Base-by-base conservation (phyloP, 257 asterid genomes). In the Leonotis leonurus region DNA sequence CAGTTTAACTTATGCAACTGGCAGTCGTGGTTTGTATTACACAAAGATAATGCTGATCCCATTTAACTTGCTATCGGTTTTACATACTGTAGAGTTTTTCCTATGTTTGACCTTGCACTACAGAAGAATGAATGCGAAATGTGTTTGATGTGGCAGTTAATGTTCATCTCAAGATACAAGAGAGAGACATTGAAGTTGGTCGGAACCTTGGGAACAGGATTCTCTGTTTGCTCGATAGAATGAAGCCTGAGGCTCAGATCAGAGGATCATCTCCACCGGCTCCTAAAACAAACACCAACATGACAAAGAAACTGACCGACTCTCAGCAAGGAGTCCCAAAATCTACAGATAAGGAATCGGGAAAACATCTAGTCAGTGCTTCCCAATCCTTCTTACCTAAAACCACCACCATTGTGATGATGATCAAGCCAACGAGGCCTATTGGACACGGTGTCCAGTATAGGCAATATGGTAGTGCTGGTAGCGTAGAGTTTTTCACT, bases 111-210 rank as follows among this genome's bases (percentile, higher is more conserved):
- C 43, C 55, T 43, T 61, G 53, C 58, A 57, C 73, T 68, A 54
- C 90, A 92, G 99, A 64, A 93, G 89, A 62, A 92, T 91, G 89
- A 62, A 92, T 91, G 41, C 77, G 99, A 13, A 70, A 55, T 71
- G 78, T 74, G 60, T 92, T 92, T 73, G 91, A 86, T 39, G 27
- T 75, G 67, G 97, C 94, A 22, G 82, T 92, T 79, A 85, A 8
- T 58, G 83, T 85, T 68, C 95, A 92, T 67, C 80, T 33, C 62
- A 85, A 60, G 73, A 62, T 92, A 72, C 99, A 89, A 67, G 88
- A 81, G 61, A 86, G 91, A 70, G 97, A 92, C 57, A 80, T 89
- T 59, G 95, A 89, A 76, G 96, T 83, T 58, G 99, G 99, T 46
- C 81, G 88, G 56, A 89, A 79, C 75, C 68, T 92, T 33, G 97